A percentile compares a stretch with the other conserved stretches of the same genome.
Conservation (phyloP, 345 rosid genomes). For the Populus pruinosa region DNA sequence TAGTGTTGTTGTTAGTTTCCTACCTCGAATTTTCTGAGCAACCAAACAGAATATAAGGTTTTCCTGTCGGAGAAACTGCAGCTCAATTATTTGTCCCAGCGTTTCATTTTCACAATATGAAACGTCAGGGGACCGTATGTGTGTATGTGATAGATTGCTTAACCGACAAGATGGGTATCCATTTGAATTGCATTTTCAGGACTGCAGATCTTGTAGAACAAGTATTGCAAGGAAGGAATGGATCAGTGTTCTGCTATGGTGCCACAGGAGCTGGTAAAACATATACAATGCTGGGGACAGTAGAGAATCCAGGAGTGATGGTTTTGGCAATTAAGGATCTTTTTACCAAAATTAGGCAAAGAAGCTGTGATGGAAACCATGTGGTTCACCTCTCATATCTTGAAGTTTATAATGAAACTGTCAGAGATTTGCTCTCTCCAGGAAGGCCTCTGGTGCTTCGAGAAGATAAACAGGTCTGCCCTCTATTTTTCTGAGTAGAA, state of each 20-base stretch:
- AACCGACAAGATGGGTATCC: neutral
- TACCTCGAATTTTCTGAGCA: too few relatives aligned
- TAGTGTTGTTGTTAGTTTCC: too few relatives aligned
- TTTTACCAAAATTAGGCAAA: constrained; percentile 75
- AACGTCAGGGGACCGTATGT: neutral
- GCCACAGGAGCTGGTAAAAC: constrained; percentile 99
- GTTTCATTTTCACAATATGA: neutral
- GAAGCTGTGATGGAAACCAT: constrained; percentile 87
- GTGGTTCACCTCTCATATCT: constrained; percentile 89
- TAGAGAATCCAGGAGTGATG: constrained; percentile 96
- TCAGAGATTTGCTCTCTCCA: constrained; percentile 90
- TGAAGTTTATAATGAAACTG: constrained; percentile 90
- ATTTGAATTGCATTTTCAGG: constrained; percentile 42
- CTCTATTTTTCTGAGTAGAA: neutral
- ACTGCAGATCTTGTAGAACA: constrained; percentile 87
- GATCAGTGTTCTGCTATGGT: constrained; percentile 97
- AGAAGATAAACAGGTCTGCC: constrained; percentile 82
- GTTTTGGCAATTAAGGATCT: constrained; percentile 92
- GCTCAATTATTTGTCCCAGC: too few relatives aligned
- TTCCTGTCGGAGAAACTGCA: too few relatives aligned
- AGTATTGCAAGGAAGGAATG: constrained; percentile 86
- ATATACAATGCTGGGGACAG: constrained; percentile 84
- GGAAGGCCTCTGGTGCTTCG: constrained; percentile 93
- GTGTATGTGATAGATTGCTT: neutral
- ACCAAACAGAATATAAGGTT: too few relatives aligned